These are phyloP conservation scores for Erythrobasidium hasegawianum DNA, from an alignment of 1,284 basidiomycete genomes.

Conservation along the genomic window DNA sequence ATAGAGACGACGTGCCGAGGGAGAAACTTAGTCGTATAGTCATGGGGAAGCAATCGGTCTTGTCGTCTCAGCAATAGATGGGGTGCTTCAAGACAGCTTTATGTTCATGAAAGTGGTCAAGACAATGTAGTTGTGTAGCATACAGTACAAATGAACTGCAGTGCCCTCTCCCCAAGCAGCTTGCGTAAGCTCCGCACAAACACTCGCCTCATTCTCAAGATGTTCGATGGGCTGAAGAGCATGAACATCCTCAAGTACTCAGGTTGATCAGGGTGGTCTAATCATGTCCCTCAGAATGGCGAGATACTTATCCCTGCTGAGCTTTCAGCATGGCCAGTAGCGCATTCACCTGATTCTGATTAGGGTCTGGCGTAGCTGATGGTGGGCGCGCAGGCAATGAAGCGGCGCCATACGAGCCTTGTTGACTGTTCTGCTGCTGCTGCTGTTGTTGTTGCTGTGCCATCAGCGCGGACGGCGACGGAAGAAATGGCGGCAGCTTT, in stretches of 20 bases:
- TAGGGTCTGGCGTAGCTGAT: not conserved
- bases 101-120: too few relatives aligned
- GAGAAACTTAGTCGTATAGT: not conserved
- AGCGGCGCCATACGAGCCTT: not conserved
- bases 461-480: not conserved
- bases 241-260: too few relatives aligned
- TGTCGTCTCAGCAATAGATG: not conserved
- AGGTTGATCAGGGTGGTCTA: too few relatives aligned
- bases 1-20: not conserved
- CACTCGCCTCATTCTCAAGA: too few relatives aligned
- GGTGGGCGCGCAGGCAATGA: not conserved
- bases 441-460: not conserved
- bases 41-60: constrained; percentile 1
- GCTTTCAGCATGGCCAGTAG: constrained; percentile 30
- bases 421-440: not conserved
- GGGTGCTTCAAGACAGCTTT: too few relatives aligned
- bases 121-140: too few relatives aligned
- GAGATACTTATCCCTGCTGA: constrained; percentile 16
- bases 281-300: too few relatives aligned
- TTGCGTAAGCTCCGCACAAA: too few relatives aligned
- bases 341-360: constrained; percentile 18
- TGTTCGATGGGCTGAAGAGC: too few relatives aligned
- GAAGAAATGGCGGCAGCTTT: not conserved
- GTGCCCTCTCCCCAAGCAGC: too few relatives aligned
- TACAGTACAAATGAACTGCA: too few relatives aligned